Conservation (phyloP, 2,329 filamentous ascomycete species). For the Pseudogymnoascus sp. region DNA sequence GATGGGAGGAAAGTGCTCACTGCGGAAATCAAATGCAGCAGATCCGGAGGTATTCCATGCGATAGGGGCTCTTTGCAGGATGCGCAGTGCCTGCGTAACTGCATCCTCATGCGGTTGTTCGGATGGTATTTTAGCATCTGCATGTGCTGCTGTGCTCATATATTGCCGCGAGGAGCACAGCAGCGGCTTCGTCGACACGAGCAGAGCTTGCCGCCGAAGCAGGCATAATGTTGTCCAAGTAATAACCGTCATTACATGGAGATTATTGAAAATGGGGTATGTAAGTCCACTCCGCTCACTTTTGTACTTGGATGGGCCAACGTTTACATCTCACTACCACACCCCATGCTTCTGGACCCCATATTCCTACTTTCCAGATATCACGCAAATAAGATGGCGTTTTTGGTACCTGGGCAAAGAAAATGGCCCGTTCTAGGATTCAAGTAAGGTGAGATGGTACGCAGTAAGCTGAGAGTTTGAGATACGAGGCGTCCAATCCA, state of each 20-base stretch:
- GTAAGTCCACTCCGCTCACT: not conserved
- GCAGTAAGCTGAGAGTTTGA: not conserved
- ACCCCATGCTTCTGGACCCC: not conserved
- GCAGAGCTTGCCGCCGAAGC: not conserved
- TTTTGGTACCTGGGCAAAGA: not conserved
- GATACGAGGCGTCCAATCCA: not conserved
- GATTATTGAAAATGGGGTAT: not conserved
- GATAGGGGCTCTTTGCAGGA: conserved; percentile 6
- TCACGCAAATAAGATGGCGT: not conserved
- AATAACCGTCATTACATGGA: not conserved
- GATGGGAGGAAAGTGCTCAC: conserved; percentile 13
- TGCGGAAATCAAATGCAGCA: conserved; percentile 29
- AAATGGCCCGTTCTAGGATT: not conserved
- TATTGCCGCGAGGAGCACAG: not conserved
- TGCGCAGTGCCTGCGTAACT: not conserved
- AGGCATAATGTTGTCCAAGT: not conserved
- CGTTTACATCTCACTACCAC: not conserved
- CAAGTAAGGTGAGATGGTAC: not conserved
- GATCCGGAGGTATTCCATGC: conserved; percentile 26
- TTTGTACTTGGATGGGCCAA: not conserved
- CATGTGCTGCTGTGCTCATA: not conserved
- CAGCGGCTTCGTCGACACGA: not conserved
- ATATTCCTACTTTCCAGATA: not conserved
- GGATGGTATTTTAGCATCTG: not conserved
- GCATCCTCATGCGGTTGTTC: not conserved